phyloP scores from a whole-genome alignment of 164 flowering plant species.

The Liquidambar formosana region DNA sequence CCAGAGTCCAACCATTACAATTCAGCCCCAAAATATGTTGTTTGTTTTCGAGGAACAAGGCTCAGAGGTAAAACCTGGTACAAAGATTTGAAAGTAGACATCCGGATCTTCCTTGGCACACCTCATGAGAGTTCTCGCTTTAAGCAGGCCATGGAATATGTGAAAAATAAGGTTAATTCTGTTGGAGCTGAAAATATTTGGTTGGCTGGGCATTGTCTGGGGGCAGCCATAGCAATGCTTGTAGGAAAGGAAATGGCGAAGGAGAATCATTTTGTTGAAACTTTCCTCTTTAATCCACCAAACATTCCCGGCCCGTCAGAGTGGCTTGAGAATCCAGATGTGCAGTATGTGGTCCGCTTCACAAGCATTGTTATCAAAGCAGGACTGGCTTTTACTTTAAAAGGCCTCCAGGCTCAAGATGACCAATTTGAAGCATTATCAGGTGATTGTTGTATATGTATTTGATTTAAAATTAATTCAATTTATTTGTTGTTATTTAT shows the following conservation, averaged over 20 bases:
- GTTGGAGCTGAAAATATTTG: constrained; percentile 53
- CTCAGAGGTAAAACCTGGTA: constrained; percentile 53
- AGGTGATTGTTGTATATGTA: no score
- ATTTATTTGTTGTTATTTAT: no score
- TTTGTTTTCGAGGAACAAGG: constrained; percentile 87
- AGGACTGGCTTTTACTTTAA: constrained; percentile 54
- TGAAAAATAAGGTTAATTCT: constrained; percentile 48
- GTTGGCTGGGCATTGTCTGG: constrained; percentile 91
- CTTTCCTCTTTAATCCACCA: constrained; percentile 88
- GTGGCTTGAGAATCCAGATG: constrained; percentile 50
- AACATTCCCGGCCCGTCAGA: constrained; percentile 74
- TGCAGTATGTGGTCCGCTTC: constrained; percentile 62
- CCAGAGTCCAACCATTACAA: constrained; percentile 11
- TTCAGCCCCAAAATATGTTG: constrained; percentile 48
- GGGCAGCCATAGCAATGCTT: constrained; percentile 82
- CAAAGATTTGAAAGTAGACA: constrained; percentile 61
- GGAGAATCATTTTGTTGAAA: constrained; percentile 48
- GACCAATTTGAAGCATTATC: no score
- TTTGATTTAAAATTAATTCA: no score
- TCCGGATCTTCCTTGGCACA: constrained; percentile 48
- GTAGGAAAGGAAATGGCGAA: constrained; percentile 83
- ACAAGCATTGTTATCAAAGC: constrained; percentile 69
- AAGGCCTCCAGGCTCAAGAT: no score
- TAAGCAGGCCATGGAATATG: constrained; percentile 66
- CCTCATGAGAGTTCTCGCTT: constrained; percentile 69